A percentile compares a stretch with the other conserved stretches of the same genome.
These are phyloP conservation scores for Baeospora myosura DNA, from an alignment of 1,284 basidiomycete species.

Conservation along the genomic window DNA sequence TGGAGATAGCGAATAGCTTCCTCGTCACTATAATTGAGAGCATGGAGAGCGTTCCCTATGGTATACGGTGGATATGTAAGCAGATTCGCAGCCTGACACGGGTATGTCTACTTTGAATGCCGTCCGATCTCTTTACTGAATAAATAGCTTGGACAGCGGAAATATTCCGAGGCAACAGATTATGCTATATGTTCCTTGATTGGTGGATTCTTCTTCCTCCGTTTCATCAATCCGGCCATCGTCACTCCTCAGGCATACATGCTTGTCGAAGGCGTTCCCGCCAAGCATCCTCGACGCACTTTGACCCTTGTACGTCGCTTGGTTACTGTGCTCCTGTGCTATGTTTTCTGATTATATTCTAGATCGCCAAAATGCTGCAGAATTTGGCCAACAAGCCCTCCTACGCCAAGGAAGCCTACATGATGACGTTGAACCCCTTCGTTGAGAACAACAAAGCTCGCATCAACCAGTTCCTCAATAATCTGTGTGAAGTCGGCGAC, in stretches of 20 bases:
- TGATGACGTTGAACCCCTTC: conserved; percentile 97
- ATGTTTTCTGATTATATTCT: conserved; percentile 8
- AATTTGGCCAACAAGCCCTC: conserved; percentile 98
- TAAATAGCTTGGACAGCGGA: conserved; percentile 54
- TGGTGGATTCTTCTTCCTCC: conserved; percentile 98
- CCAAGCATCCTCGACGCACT: conserved; percentile 93
- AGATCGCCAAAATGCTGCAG: conserved; percentile 99
- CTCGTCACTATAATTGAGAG: conserved; percentile 97
- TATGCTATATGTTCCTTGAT: conserved; percentile 98
- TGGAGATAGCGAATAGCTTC: conserved; percentile 98
- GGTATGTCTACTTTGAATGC: conserved; percentile 39
- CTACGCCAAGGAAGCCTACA: conserved; percentile 96
- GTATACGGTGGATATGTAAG: conserved; percentile 99
- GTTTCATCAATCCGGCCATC: conserved; percentile 99
- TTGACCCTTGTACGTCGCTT: conserved; percentile 69
- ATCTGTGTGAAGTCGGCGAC: conserved; percentile 95
- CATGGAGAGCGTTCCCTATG: conserved; percentile 95
- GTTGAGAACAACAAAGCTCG: conserved; percentile 97
- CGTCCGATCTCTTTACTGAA: conserved; percentile 8
- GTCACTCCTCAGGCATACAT: conserved; percentile 99
- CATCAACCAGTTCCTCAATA: conserved; percentile 96
- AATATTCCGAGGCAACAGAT: conserved; percentile 96
- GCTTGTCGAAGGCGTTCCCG: conserved; percentile 95
- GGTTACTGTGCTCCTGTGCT: background rate
- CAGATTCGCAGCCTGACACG: conserved; percentile 94